These are phyloP conservation scores for Erodium texanum DNA, from an alignment of 441 rosid genomes.

Conservation along the genomic window DNA sequence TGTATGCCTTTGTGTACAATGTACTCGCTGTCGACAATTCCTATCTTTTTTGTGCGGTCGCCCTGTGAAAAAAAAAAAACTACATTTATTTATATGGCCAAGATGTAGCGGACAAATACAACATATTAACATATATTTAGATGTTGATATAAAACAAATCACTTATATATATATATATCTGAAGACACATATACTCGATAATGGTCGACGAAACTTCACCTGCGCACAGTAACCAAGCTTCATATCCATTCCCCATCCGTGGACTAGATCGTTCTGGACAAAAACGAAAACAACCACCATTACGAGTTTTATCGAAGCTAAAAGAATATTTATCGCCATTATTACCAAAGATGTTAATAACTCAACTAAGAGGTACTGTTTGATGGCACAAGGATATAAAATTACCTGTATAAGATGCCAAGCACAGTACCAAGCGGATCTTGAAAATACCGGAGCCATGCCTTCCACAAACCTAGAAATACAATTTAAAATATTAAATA, in stretches of 20 bases:
- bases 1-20: constrained; percentile 79
- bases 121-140: too few species aligned
- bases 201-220: constrained; percentile 28
- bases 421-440: constrained; percentile 93
- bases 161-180: background rate
- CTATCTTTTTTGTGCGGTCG: constrained; percentile 79
- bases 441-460: constrained; percentile 97
- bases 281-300: background rate
- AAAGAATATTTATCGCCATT: background rate
- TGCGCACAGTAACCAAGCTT: constrained; percentile 95
- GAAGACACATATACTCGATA: background rate
- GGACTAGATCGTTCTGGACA: constrained; percentile 77
- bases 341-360: background rate
- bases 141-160: background rate
- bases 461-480: constrained; percentile 82
- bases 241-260: constrained; percentile 98
- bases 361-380: too few species aligned
- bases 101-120: background rate
- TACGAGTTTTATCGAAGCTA: background rate
- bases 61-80: constrained; percentile 43
- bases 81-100: background rate
- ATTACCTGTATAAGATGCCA: constrained; percentile 97
- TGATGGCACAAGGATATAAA: background rate
- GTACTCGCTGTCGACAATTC: constrained; percentile 77
- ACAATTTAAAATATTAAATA: background rate